Evolutionary conservation across 495 filamentous ascomycete species (phyloP).

Genomic region (Neurospora pannonica): DNA sequence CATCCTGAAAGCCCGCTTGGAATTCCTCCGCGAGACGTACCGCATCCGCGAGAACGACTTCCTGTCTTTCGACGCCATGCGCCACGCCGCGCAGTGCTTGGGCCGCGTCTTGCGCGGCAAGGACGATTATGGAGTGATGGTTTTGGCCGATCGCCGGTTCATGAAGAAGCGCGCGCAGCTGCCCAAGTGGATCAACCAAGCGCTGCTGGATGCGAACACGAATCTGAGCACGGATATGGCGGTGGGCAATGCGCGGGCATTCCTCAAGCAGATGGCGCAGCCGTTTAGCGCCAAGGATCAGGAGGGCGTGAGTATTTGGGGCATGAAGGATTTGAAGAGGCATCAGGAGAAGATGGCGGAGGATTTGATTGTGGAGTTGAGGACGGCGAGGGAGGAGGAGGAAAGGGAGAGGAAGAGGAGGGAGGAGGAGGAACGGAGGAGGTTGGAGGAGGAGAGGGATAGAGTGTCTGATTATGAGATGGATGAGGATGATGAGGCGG

Average conservation of each 20-base stretch:
- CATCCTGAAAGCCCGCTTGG: slow-evolving; percentile 89
- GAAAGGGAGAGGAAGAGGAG: slow-evolving; percentile 25
- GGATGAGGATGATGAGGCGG: slow-evolving; percentile 52
- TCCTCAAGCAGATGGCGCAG: slow-evolving; percentile 82
- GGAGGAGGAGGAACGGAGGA: slow-evolving; percentile 9
- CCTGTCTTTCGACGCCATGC: slow-evolving; percentile 97
- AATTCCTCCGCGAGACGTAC: slow-evolving; percentile 94
- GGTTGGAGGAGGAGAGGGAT: slow-evolving; percentile 3
- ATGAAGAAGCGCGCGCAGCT: slow-evolving; percentile 80
- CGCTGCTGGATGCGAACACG: slow-evolving; percentile 69
- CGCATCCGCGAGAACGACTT: slow-evolving; percentile 97
- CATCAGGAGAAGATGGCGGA: slow-evolving; percentile 72
- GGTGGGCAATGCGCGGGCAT: slow-evolving; percentile 77
- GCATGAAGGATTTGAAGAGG: slow-evolving; percentile 58
- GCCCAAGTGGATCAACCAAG: slow-evolving; percentile 95
- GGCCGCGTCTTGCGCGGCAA: slow-evolving; percentile 94
- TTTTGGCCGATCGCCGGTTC: slow-evolving; percentile 87
- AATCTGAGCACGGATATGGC: slow-evolving; percentile 95
- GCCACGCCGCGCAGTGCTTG: slow-evolving; percentile 93
- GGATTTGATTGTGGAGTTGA: slow-evolving; percentile 41
- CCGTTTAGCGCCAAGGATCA: slow-evolving; percentile 75
- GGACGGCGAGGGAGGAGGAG: slow-evolving; percentile 16
- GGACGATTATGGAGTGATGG: slow-evolving; percentile 99
- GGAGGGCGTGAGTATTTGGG: slow-evolving; percentile 91
- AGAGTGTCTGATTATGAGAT: slow-evolving; percentile 46